Base-by-base conservation (phyloP, 768 basidiomycete genomes). In the Gelatoporia subvermispora region DNA sequence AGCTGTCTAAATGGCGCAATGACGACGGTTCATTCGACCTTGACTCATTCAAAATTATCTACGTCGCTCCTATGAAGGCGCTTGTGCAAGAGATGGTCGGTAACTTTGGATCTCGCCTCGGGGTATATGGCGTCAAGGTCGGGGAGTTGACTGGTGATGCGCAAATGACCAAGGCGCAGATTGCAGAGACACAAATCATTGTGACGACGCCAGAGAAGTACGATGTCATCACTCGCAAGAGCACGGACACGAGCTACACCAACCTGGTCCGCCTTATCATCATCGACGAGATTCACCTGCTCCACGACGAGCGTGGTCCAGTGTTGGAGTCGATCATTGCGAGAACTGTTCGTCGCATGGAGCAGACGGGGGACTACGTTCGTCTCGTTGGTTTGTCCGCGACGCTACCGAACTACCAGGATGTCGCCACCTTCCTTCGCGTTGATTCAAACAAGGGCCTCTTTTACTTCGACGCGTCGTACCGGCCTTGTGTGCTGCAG, bases 181-280 rank as follows among this genome's bases (percentile, higher is more conserved):
- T 98, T 46, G 71, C 93, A 8, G 93, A 94, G 61, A 96, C 95
- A 0, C 94, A 98, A 63, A 91, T 99, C 61, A 97, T 98, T 66
- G 93, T 98, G 53, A 96, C 94, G 0, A 98, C 96, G 0, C 96
- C 95, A 0, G 96, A 99, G 71, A 98, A 99, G 66, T 99, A 93
- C 92, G 95, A 99, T 58, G 96, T 99, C 61, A 95, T 99, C 64
- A 98, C 95, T 4, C 86, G 96, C 59, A 99, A 99, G 73, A 89
- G 84, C 56, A 95, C 94, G 0, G 96, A 98, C 59, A 93, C 91
- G 17, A 89, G 86, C 54, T 98, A 98, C 66, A 97, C 93, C 41
- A 97, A 96, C 63, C 83, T 98, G 44, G 95, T 97, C 15, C 82
- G 93, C 5, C 82, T 99, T 52, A 81, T 98, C 69, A 98, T 98